Percentiles rank a stretch among this genome's conserved stretches.
Conservation (phyloP, 1,284 basidiomycete species). For the Sanghuangporus sanghuang region DNA sequence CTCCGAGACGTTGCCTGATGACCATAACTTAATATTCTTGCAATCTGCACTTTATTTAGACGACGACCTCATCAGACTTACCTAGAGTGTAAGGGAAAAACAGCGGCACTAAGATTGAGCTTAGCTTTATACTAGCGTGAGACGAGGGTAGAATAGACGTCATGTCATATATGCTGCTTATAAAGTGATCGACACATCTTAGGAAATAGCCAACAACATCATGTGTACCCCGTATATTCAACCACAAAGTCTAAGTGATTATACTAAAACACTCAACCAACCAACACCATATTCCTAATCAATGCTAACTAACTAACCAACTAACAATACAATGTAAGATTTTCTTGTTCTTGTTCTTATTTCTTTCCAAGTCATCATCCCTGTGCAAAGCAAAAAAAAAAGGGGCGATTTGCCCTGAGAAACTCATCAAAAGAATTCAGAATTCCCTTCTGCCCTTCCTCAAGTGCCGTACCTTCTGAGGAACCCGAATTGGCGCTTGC, state of each 20-base stretch:
- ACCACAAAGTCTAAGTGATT: not conserved
- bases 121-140: no score
- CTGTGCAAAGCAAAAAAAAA: not conserved
- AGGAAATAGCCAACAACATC: no score
- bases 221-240: not conserved
- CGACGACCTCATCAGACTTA: no score
- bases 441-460: slow-evolving; percentile 2
- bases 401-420: no score
- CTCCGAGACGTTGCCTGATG: no score
- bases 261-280: not conserved
- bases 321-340: slow-evolving; percentile 11
- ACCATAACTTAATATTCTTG: no score
- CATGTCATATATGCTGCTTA: no score
- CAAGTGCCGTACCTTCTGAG: slow-evolving; percentile 8
- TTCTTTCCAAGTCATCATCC: not conserved
- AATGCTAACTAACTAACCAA: not conserved
- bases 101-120: no score
- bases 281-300: not conserved
- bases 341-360: not conserved
- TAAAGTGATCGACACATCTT: no score
- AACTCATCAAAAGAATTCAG: not conserved
- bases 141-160: no score
- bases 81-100: no score
- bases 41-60: no score
- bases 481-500: slow-evolving; percentile 7